Conservation (phyloP, 306 rosid species). For the Macrotyloma uniflorum region DNA sequence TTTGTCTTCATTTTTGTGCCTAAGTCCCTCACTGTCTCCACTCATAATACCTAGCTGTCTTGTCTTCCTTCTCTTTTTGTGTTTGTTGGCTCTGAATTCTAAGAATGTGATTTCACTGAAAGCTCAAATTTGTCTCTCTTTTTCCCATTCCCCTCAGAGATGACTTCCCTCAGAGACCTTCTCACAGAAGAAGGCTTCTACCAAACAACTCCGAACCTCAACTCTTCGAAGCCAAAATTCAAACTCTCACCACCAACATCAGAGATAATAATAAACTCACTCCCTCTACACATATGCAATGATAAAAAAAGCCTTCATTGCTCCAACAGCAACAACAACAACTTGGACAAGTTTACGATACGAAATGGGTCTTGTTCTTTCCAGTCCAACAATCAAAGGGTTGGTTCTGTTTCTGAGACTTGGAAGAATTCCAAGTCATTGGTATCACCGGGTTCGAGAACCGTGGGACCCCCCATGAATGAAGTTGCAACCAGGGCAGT, state of each 20-base stretch:
- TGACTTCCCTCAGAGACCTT: constrained; percentile 69
- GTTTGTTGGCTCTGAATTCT: constrained; percentile 35
- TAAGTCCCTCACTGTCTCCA: constrained; percentile 6
- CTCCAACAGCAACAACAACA: constrained; percentile 39
- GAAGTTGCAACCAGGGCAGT: constrained; percentile 70
- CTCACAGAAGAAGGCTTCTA: constrained; percentile 66
- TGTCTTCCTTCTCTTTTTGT: too few relatives aligned
- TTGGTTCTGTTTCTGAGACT: constrained; percentile 47
- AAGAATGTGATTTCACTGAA: constrained; percentile 46
- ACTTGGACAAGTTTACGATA: not conserved
- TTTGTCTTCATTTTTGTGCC: constrained; percentile 31
- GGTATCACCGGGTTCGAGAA: constrained; percentile 44
- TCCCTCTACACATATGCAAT: constrained; percentile 57
- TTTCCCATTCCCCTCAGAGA: constrained; percentile 28
- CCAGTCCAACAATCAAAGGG: constrained; percentile 47
- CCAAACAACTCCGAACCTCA: constrained; percentile 29
- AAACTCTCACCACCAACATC: constrained; percentile 30
- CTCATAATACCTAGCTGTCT: constrained; percentile 29
- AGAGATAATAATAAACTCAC: constrained; percentile 26
- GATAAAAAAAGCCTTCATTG: constrained; percentile 39
- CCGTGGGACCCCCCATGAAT: constrained; percentile 55
- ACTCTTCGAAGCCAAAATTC: constrained; percentile 13
- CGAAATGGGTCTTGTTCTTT: constrained; percentile 45
- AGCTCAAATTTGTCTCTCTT: constrained; percentile 30
- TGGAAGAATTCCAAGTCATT: constrained; percentile 46